Evolutionary conservation across 1,139 yeast species (phyloP), one percentile per base, ranked within the genome.

Genomic region (Hansenula sp.): DNA sequence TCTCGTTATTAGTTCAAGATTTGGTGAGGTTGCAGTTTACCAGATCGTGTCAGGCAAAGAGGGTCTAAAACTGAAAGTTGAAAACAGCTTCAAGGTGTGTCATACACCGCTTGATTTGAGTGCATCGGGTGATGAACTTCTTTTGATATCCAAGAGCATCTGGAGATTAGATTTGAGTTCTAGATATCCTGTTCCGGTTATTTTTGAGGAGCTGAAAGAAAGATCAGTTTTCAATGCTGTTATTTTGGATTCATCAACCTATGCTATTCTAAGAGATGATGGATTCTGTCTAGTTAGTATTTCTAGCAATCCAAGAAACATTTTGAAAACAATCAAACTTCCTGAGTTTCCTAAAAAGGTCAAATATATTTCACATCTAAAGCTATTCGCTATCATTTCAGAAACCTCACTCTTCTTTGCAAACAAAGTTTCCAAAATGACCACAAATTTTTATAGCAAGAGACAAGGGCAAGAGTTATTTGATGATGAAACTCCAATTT

Each of bases 181-280:
- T 0, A 46, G 43, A 2, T 66, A 51, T 40, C 82, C 84, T 0
- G 54, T 53, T 3, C 64, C 67, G 11, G 72, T 79, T 3, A 57
- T 68, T 29, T 70, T 76, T 38, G 72, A 73, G 27, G 69, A 63
- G 50, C 57, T 61, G 54, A 45, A 71, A 63, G 45, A 57, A 60
- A 41, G 48, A 62, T 27, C 48, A 61, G 18, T 49, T 30, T 40
- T 34, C 51, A 44, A 43, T 45, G 61, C 28, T 57, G 57, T 36
- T 19, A 57, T 17, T 38, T 47, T 35, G 43, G 56, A 57, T 24
- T 53, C 57, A 11, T 21, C 33, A 0, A 44, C 29, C 4, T 53
- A 72, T 41, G 71, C 71, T 2, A 58, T 74, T 10, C 57, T 76
- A 3, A 61, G 81, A 46, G 79, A 74, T 41, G 81, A 77, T 49